Evolutionary conservation across 345 rosid genomes (phyloP).

Genomic region (Carallia pectinifolia): DNA sequence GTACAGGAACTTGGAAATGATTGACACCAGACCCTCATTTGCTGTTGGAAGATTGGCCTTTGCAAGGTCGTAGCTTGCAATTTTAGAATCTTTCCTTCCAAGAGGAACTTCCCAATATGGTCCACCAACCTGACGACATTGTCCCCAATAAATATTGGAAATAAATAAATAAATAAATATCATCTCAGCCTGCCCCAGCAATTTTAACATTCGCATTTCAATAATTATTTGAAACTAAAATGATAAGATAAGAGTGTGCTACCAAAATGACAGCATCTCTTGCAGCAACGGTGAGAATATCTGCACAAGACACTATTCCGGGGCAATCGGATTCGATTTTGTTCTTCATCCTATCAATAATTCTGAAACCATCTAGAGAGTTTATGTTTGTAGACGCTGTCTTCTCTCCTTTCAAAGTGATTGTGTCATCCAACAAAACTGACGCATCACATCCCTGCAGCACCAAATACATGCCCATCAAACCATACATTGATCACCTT

Average conservation of each 20-base stretch:
- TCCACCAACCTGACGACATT: slow-evolving; percentile 68
- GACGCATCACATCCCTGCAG: slow-evolving; percentile 93
- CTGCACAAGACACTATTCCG: slow-evolving; percentile 88
- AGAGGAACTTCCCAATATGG: slow-evolving; percentile 94
- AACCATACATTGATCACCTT: not conserved
- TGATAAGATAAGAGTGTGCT: not conserved
- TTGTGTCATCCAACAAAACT: slow-evolving; percentile 75
- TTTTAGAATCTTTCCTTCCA: slow-evolving; percentile 89
- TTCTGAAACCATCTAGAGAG: slow-evolving; percentile 57
- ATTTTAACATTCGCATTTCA: not conserved
- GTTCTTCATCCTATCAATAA: slow-evolving; percentile 80
- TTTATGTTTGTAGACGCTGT: slow-evolving; percentile 54
- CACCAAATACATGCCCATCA: not conserved
- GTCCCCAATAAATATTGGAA: not conserved
- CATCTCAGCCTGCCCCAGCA: too few species aligned
- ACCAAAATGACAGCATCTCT: slow-evolving; percentile 89
- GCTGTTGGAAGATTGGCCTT: slow-evolving; percentile 55
- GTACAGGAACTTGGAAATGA: slow-evolving; percentile 57
- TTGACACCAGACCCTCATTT: slow-evolving; percentile 52
- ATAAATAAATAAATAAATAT: not conserved
- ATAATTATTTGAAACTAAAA: too few species aligned
- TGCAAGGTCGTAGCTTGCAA: slow-evolving; percentile 56
- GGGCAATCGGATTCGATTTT: slow-evolving; percentile 89
- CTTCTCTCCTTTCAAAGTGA: slow-evolving; percentile 67
- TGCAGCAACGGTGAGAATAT: slow-evolving; percentile 82